Evolutionary conservation across 2,329 filamentous ascomycete genomes (phyloP).

Genomic region (Colletotrichum tamarilloi): DNA sequence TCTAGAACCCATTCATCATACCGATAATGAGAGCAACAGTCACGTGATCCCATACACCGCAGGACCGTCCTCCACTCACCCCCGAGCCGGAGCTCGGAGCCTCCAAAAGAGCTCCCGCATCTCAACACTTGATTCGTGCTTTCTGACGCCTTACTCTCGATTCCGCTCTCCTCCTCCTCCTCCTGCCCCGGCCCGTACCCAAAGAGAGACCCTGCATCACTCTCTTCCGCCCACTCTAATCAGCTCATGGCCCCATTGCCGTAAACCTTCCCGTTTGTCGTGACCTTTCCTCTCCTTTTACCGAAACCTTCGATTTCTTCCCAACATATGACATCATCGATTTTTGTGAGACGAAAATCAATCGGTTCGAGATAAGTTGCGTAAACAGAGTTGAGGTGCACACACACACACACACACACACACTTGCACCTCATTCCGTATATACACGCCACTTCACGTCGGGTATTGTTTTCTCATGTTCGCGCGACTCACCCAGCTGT

Average conservation of each 20-base stretch:
- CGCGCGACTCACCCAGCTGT: slow-evolving; percentile 77
- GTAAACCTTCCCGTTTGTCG: not conserved
- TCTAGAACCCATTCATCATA: too few species aligned
- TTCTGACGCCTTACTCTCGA: not conserved
- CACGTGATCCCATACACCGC: not conserved
- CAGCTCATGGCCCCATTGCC: not conserved
- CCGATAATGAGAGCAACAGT: not conserved
- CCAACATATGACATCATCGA: slow-evolving; percentile 12
- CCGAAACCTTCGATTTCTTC: not conserved
- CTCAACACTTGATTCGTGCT: slow-evolving; percentile 23
- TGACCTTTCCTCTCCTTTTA: not conserved
- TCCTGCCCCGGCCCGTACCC: not conserved
- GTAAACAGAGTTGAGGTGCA: not conserved
- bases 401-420: not conserved
- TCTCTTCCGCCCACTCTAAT: not conserved
- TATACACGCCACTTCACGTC: not conserved
- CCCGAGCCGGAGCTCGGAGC: not conserved
- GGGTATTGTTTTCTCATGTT: slow-evolving; percentile 68
- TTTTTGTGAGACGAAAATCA: not conserved
- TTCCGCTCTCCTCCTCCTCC: not conserved
- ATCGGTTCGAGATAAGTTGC: not conserved
- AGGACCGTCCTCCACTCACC: not conserved
- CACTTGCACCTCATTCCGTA: not conserved
- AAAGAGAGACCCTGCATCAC: not conserved
- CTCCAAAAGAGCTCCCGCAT: not conserved